Percentiles rank a stretch among this genome's conserved stretches.
phyloP scores from a whole-genome alignment of 2,329 filamentous ascomycete species.

The Pseudonectria buxi region DNA sequence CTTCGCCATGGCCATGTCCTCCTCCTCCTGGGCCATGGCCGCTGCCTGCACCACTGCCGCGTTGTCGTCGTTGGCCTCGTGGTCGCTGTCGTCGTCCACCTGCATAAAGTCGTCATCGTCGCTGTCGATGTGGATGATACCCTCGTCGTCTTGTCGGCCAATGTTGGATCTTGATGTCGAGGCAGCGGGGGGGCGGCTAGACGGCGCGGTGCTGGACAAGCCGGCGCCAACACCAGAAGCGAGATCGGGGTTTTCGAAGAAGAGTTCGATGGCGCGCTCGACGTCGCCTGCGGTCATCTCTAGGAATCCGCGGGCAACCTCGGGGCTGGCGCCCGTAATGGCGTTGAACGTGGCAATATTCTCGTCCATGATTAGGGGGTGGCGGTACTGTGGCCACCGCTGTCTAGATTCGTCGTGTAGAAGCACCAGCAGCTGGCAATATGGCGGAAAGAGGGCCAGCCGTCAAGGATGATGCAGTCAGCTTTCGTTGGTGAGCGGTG shows the following conservation, averaged over 20 bases:
- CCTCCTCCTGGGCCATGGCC: constrained; percentile 59
- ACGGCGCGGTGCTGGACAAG: constrained; percentile 15
- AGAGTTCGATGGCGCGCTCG: constrained; percentile 81
- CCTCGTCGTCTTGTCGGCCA: constrained; percentile 29
- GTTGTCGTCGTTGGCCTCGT: constrained; percentile 33
- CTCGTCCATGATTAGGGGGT: constrained; percentile 52
- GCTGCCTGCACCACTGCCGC: constrained; percentile 34
- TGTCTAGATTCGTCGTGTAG: no score
- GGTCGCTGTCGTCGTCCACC: constrained; percentile 31
- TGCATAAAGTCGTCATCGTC: constrained; percentile 36
- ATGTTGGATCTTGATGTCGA: constrained; percentile 17
- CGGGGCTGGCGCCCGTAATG: constrained; percentile 69
- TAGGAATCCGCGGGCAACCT: constrained; percentile 76
- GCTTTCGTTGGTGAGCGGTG: no score
- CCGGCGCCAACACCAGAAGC: constrained; percentile 30
- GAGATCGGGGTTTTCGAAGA: constrained; percentile 79
- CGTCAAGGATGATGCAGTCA: no score
- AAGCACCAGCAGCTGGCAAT: no score
- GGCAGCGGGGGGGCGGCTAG: constrained; percentile 23
- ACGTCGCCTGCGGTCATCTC: constrained; percentile 78
- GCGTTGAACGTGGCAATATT: constrained; percentile 70
- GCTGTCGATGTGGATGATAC: constrained; percentile 54
- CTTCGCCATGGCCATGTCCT: constrained; percentile 89
- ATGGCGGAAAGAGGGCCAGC: no score
- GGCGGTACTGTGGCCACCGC: no score